Evolutionary conservation across 1,139 yeast genomes (phyloP).

Genomic region (Yamadazyma spencermartinsiae): DNA sequence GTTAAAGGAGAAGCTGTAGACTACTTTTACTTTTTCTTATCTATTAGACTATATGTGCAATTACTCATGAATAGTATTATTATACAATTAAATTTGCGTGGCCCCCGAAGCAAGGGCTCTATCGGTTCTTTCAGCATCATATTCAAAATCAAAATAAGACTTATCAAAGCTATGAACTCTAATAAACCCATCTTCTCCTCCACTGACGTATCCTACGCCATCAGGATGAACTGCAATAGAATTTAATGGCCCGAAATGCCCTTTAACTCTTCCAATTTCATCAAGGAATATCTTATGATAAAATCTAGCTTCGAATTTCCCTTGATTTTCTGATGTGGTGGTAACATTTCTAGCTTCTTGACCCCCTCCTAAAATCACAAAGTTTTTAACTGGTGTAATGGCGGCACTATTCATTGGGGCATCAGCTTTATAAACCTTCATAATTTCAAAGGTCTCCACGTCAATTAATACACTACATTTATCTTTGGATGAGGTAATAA

Average conservation of each 20-base stretch:
- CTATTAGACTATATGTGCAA: not conserved
- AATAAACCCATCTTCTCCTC: constrained; percentile 97
- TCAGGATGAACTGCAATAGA: constrained; percentile 92
- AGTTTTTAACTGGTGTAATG: constrained; percentile 88
- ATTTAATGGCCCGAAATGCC: constrained; percentile 98
- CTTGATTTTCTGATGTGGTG: constrained; percentile 89
- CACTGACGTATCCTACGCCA: constrained; percentile 91
- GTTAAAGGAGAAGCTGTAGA: too few species aligned
- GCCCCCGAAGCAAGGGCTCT: constrained; percentile 42
- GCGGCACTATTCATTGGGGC: constrained; percentile 97
- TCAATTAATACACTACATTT: constrained; percentile 81
- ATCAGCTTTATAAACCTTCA: constrained; percentile 82
- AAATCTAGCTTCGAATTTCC: constrained; percentile 95
- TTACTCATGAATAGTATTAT: not conserved
- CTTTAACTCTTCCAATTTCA: constrained; percentile 95
- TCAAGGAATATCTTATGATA: constrained; percentile 94
- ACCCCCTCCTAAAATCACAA: constrained; percentile 96
- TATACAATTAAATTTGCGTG: constrained; percentile 8
- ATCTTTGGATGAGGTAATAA: constrained; percentile 92
- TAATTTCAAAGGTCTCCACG: constrained; percentile 68
- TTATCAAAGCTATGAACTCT: constrained; percentile 94
- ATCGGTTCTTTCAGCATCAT: constrained; percentile 87
- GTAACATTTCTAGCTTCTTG: constrained; percentile 99
- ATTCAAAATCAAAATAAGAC: constrained; percentile 86
- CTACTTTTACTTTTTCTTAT: too few species aligned